Base-by-base conservation (phyloP, 1,284 basidiomycete genomes). In the Exobasidium cylindrosporum region DNA sequence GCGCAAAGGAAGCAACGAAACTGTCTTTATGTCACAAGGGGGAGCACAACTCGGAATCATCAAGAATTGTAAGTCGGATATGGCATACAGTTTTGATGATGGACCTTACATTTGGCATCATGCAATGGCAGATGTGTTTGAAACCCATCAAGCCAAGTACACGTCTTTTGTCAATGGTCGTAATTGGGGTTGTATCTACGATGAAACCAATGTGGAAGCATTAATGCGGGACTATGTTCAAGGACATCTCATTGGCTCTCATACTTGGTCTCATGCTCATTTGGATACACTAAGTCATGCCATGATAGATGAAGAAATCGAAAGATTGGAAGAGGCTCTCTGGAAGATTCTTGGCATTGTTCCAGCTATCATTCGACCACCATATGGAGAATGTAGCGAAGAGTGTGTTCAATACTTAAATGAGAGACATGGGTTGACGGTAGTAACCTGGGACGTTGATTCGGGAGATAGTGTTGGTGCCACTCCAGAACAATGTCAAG, bases 101-200 rank as follows among this genome's bases (percentile, higher is more conserved):
- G 73, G 73, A 0, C 72, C 73, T 4, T 74, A 74, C 65, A n/a
- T n/a, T n/a, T n/a, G n/a, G n/a, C n/a, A n/a, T n/a, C 40, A 5
- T 0, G 59, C 44, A 32, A 52, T 67, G 43, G 28, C 24, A 11
- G 66, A 66, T 55, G 32, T 75, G 23, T 65, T 66, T 58, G 32
- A 72, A 54, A 57, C 58, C 21, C 44, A 70, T 30, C 56, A 23
- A 30, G 50, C 61, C 21, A 72, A 69, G 56, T 63, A 53, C 1
- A 74, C 69, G 14, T 76, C 70, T 62, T 74, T 76, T n/a, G 70
- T 76, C 58, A 76, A 76, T 61, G 72, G 69, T 30, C 68, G 69
- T 66, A 76, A 76, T 64, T 76, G 10, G 29, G 56, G 26, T 32
- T 56, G 43, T 23, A 45, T 45, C 3, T 45, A 45, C 10, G 23